Evolutionary conservation across 257 asterid species (phyloP), one percentile per base, ranked within the genome.

Genomic region (Echium plantagineum): DNA sequence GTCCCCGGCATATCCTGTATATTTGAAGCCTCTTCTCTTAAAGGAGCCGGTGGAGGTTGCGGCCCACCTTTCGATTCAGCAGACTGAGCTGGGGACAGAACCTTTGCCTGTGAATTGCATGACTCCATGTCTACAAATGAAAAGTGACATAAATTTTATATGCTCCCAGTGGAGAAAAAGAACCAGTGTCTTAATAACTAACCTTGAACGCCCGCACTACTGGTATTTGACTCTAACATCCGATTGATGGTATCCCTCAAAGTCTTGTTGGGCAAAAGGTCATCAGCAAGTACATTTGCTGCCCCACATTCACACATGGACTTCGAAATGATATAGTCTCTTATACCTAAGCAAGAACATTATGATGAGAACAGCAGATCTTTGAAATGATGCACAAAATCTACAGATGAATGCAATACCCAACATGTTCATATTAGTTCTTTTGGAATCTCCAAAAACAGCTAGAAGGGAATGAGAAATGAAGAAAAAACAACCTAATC

Each of bases 241-340:
- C 97, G 77, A 63, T 67, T 85, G 63, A 93, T 93, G 17, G 99
- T 86, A 76, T 89, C 99, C 75, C 99, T 77, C 70, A 93, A 64
- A 0, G 99, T 89, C 78, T 86, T 86, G 80, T 93, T 93, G 38
- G 99, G 99, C 67, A 93, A 74, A 56, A 93, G 95, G 78, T 93
- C 95, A 78, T 93, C 99, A 2, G 97, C 97, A 17, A 93, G 95
- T 65, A 86, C 57, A 71, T 74, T 85, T 64, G 89, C 75, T 20
- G 91, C 97, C 71, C 97, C 97, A 75, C 99, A 93, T 4, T 81
- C 75, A 59, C 99, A 93, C 63, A 72, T 65, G 5, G 87, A 83
- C 69, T 79, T 89, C 16, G 95, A 84, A 56, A 93, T 89, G 53
- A 83, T 79, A 72, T 85, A 66, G 66, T 89, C 99, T 55, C 99